Percentiles rank a stretch among this genome's conserved stretches.
Evolutionary conservation across 2,329 filamentous ascomycete species (phyloP).

Genomic region (Exophiala lecanii-corni): DNA sequence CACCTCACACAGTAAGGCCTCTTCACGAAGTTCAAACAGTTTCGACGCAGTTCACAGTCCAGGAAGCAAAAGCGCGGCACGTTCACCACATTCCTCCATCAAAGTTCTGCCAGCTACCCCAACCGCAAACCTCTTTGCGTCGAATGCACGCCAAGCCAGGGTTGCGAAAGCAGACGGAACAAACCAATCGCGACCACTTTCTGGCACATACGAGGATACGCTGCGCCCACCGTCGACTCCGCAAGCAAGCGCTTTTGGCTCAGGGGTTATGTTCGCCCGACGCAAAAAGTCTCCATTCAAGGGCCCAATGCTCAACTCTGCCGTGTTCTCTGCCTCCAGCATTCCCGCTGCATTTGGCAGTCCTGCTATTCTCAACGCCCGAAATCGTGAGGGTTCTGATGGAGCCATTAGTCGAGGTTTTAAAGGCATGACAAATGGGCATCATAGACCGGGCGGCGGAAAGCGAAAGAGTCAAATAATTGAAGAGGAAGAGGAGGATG

Average conservation of each 20-base stretch:
- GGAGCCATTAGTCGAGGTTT: conserved; percentile 24
- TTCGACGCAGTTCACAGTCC: conserved; percentile 65
- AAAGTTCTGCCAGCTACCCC: conserved; percentile 94
- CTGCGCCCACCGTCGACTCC: conserved; percentile 10
- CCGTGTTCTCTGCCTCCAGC: conserved; percentile 28
- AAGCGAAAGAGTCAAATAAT: conserved; percentile 31
- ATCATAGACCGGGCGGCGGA: conserved; percentile 36
- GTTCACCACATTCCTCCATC: conserved; percentile 82
- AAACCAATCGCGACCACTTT: conserved; percentile 10
- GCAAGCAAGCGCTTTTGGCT: conserved; percentile 17
- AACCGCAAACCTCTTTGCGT: conserved; percentile 69
- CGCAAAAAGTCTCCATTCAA: conserved; percentile 44
- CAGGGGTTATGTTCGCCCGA: conserved; percentile 43
- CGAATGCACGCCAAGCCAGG: conserved; percentile 77
- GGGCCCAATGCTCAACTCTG: conserved; percentile 41
- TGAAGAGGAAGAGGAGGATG: conserved; percentile 41
- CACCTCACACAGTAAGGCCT: conserved; percentile 88
- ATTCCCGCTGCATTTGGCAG: conserved; percentile 30
- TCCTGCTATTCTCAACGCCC: conserved; percentile 30
- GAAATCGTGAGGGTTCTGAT: conserved; percentile 28
- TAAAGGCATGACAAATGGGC: conserved; percentile 10
- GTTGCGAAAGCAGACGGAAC: conserved; percentile 31
- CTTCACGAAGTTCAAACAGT: conserved; percentile 79
- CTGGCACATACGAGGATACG: conserved; percentile 11
- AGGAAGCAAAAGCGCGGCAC: conserved; percentile 60